phyloP scores from a whole-genome alignment of 2,329 filamentous ascomycete species.

The Phoma sp. region DNA sequence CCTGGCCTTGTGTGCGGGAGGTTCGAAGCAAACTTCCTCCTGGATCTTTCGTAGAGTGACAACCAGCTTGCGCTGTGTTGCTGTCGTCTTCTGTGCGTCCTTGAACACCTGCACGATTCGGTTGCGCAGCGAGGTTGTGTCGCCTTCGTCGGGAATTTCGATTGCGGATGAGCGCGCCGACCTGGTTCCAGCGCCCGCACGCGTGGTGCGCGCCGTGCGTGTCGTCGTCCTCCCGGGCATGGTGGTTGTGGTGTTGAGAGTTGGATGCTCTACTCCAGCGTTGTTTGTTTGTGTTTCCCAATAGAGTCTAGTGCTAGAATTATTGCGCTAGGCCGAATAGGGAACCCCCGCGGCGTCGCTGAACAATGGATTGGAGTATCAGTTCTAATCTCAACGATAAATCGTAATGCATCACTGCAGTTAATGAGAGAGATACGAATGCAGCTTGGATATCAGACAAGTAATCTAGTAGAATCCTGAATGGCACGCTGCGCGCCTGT shows the following conservation, averaged over 20 bases:
- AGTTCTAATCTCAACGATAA: no score
- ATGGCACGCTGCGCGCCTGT: no score
- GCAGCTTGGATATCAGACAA: no score
- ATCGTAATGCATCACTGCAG: no score
- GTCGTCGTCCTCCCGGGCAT: conserved; percentile 57
- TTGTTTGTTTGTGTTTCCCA: no score
- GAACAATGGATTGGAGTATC: not conserved
- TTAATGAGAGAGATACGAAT: no score
- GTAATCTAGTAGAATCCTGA: no score
- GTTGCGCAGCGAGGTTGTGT: conserved; percentile 71
- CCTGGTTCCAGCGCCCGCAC: conserved; percentile 49
- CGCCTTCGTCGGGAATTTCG: conserved; percentile 72
- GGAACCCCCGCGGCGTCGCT: conserved; percentile 4
- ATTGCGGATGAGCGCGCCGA: conserved; percentile 53
- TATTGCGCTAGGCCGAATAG: not conserved
- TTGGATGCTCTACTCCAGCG: not conserved
- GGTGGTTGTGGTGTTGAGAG: conserved; percentile 6
- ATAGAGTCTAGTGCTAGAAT: no score
- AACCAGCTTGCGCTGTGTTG: conserved; percentile 86
- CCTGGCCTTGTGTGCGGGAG: conserved; percentile 54
- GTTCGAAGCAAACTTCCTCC: conserved; percentile 74
- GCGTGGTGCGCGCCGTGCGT: conserved; percentile 48
- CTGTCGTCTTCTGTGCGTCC: conserved; percentile 82
- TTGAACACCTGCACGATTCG: conserved; percentile 67
- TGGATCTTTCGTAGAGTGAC: conserved; percentile 90